These are phyloP conservation scores for Lepidopterella palustris DNA, from an alignment of 495 filamentous ascomycete genomes.

Conservation along the genomic window DNA sequence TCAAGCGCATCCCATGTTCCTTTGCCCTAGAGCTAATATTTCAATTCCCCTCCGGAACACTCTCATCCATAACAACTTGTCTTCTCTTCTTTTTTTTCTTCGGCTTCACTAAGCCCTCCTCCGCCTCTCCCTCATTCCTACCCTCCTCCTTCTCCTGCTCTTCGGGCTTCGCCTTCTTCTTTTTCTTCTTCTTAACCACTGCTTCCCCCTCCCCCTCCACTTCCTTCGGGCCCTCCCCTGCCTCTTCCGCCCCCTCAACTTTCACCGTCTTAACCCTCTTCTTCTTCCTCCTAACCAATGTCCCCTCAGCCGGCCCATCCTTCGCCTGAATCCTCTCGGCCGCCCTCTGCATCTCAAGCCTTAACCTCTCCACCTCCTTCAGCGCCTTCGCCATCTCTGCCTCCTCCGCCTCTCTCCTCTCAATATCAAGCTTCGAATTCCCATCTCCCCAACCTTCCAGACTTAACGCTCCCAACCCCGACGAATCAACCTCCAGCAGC, in stretches of 20 bases:
- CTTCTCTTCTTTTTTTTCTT: conserved; percentile 11
- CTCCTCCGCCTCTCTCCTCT: conserved; percentile 59
- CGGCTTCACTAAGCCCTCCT: background rate
- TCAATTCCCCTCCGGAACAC: background rate
- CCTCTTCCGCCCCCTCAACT: conserved; percentile 8
- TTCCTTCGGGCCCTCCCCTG: conserved; percentile 23
- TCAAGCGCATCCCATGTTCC: background rate
- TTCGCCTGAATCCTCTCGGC: conserved; percentile 71
- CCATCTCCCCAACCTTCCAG: conserved; percentile 40
- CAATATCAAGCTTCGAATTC: conserved; percentile 38
- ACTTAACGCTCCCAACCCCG: conserved; percentile 59
- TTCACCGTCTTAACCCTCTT: conserved; percentile 41
- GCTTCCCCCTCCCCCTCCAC: conserved; percentile 31
- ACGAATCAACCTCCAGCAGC: conserved; percentile 79
- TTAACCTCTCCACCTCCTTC: conserved; percentile 74
- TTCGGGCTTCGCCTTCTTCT: conserved; percentile 34
- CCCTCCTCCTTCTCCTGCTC: conserved; percentile 25
- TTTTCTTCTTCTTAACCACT: conserved; percentile 49
- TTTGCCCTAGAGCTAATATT: background rate
- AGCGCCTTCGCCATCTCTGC: conserved; percentile 78
- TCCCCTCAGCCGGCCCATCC: conserved; percentile 63
- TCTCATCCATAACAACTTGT: conserved; percentile 1
- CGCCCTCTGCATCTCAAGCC: conserved; percentile 86
- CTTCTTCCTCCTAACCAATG: conserved; percentile 72
- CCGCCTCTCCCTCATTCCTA: conserved; percentile 1